Evolutionary conservation across 2,329 filamentous ascomycete species (phyloP).

Genomic region (Cryphonectria naterciae): DNA sequence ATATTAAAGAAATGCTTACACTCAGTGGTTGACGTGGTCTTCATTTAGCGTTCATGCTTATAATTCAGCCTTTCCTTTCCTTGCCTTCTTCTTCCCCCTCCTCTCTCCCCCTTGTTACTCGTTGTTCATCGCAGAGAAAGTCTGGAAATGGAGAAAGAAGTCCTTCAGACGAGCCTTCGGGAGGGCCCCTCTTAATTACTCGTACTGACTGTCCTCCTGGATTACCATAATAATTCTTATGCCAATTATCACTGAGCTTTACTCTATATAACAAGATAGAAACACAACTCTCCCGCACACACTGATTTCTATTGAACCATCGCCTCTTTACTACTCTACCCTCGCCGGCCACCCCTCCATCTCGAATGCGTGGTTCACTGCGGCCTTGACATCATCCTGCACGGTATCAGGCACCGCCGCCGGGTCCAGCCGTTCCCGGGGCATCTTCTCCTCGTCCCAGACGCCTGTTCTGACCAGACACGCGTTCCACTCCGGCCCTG

Average conservation of each 20-base stretch:
- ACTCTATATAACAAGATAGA: neutral
- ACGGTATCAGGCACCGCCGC: slow-evolving; percentile 38
- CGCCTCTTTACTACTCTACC: slow-evolving; percentile 11
- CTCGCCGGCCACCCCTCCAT: slow-evolving; percentile 50
- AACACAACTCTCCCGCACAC: neutral
- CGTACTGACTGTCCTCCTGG: no score
- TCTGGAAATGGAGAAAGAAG: no score
- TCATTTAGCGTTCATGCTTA: neutral
- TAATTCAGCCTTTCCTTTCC: neutral
- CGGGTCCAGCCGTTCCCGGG: neutral
- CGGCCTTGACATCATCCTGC: slow-evolving; percentile 75
- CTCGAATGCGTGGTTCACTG: slow-evolving; percentile 76
- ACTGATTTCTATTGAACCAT: neutral
- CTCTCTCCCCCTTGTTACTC: no score
- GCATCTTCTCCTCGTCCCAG: slow-evolving; percentile 49
- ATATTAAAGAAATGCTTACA: neutral
- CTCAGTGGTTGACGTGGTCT: no score
- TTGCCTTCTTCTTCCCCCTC: neutral
- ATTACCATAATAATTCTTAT: neutral
- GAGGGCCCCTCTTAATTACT: no score
- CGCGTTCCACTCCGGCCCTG: slow-evolving; percentile 62
- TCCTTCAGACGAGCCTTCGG: no score
- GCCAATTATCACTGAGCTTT: neutral
- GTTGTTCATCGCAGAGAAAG: no score
- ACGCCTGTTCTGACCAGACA: slow-evolving; percentile 83